Evolutionary conservation across 163 green algal genomes (phyloP), one percentile per base, ranked within the genome.

Genomic region (Coccomyxa subellipsoidea): DNA sequence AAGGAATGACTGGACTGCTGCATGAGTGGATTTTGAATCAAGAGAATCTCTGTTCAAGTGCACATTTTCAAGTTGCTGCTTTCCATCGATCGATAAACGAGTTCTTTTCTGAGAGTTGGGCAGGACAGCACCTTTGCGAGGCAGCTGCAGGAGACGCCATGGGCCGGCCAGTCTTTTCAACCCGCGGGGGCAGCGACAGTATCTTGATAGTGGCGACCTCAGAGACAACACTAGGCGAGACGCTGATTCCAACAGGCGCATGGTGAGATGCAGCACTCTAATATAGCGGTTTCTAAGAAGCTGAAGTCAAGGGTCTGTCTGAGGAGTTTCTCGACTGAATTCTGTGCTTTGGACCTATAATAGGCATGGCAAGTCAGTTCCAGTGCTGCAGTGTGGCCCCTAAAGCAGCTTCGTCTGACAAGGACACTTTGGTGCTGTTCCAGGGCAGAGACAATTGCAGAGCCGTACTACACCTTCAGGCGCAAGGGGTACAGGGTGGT

Each of bases 181-280:
- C 15, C 7, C 66, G 29, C n/a, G 29, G 66, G 29, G 10, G 66
- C n/a, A 23, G 32, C 21, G 27, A 32, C 29, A 8, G 29, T 23
- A 82, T 85, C 38, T 59, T 85, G 59, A 38, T 85, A 12, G 38
- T 85, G 10, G 75, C 75, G 38, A 85, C 82, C 4, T 82, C 73
- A 53, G 54, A 72, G 27, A 36, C 54, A 36, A 82, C 37, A 37
- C 82, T 85, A 8, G 82, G 82, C 12, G 82, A 85, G 53, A 82
- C 82, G 66, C 54, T 79, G 38, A 71, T 76, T 38, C 36, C 71
- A 8, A 85, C 82, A 59, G 82, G 82, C 47, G 82, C 66, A 1
- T 85, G 82, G 82, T 82, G 37, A 80, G 82, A 54, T 77, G 21
- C 47, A 59, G 23, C 21, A 12, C 5, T n/a, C n/a, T n/a, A n/a